Percentiles rank a stretch among this genome's conserved stretches.
phyloP scores from a whole-genome alignment of 2,329 filamentous ascomycete genomes.

The Immersiporthe knoxdaviesiana region DNA sequence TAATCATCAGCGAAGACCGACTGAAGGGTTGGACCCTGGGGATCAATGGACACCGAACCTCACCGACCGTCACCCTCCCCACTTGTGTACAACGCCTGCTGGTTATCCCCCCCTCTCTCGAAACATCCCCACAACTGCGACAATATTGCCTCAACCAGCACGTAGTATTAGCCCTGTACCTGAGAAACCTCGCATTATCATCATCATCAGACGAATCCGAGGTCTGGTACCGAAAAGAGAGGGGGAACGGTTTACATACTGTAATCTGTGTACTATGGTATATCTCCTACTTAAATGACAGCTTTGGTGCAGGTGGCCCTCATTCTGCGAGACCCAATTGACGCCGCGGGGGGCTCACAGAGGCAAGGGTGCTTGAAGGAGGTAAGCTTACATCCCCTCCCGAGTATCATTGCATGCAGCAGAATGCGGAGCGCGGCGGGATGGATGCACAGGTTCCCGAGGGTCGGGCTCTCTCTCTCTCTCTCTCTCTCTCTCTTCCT shows the following conservation, averaged over 20 bases:
- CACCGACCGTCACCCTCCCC: background rate
- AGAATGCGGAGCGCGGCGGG: background rate
- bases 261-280: background rate
- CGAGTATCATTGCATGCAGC: background rate
- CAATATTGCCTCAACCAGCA: background rate
- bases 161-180: too few relatives aligned
- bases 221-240: background rate
- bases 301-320: background rate
- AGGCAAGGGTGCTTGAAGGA: constrained; percentile 3
- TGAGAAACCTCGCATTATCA: too few relatives aligned
- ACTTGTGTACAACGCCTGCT: background rate
- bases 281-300: background rate
- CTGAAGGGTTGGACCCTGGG: background rate
- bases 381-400: constrained; percentile 18
- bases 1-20: too few relatives aligned
- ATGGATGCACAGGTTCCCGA: constrained; percentile 12
- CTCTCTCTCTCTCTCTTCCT: background rate
- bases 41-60: background rate
- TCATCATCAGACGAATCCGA: background rate
- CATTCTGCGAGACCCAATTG: background rate
- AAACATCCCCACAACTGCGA: background rate
- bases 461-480: constrained; percentile 12
- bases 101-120: background rate
- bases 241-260: background rate
- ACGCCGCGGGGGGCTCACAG: background rate